Evolutionary conservation across 768 basidiomycete genomes (phyloP).

Genomic region (Paxillus ammoniavirescens): DNA sequence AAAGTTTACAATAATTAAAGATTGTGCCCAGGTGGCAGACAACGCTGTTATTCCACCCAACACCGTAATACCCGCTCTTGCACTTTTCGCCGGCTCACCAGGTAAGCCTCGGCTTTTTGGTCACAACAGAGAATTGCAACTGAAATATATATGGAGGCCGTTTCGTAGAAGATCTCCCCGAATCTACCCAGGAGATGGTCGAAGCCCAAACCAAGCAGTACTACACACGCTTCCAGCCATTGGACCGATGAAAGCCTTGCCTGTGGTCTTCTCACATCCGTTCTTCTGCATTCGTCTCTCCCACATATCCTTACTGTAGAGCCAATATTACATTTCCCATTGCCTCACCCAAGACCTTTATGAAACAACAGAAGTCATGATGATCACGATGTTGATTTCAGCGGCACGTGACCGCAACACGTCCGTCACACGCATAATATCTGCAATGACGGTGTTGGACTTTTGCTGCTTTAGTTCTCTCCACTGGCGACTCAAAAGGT

Average conservation of each 20-base stretch:
- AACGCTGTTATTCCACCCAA: constrained; percentile 88
- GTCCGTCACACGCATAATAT: background rate
- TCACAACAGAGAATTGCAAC: background rate
- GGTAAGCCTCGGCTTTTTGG: constrained; percentile 44
- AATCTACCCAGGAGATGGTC: constrained; percentile 90
- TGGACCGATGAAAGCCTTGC: constrained; percentile 34
- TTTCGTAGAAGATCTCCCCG: constrained; percentile 82
- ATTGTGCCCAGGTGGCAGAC: constrained; percentile 88
- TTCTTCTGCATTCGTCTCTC: background rate
- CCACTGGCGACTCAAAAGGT: too few relatives aligned
- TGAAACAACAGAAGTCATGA: too few relatives aligned
- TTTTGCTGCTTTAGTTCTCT: background rate
- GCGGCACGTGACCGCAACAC: background rate
- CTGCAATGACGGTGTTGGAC: too few relatives aligned
- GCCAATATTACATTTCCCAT: constrained; percentile 1
- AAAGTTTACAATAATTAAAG: constrained; percentile 95
- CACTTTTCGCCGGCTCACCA: constrained; percentile 86
- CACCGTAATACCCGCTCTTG: constrained; percentile 87
- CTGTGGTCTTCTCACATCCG: background rate
- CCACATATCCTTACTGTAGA: constrained; percentile 3
- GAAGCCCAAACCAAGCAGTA: constrained; percentile 84
- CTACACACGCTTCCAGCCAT: constrained; percentile 79
- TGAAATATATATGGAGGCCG: constrained; percentile 50
- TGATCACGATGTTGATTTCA: background rate
- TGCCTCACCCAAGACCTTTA: background rate